Percentiles rank a stretch among this genome's conserved stretches.
These are phyloP conservation scores for Plasmopara muralis DNA, from an alignment of 352 stramenopile genomes.

Conservation along the genomic window DNA sequence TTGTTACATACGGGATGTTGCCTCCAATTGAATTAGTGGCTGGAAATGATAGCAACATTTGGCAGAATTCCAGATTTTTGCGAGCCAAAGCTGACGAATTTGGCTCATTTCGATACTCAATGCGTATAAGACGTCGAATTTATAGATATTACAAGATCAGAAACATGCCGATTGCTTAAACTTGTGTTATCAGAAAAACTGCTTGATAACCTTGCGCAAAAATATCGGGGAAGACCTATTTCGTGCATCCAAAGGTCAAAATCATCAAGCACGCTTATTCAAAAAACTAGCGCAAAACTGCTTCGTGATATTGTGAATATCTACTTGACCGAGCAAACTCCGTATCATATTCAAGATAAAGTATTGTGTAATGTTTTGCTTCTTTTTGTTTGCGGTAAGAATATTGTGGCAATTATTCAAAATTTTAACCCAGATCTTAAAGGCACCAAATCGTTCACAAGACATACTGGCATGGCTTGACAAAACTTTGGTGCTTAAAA, in stretches of 20 bases:
- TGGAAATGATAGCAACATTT: constrained; percentile 37
- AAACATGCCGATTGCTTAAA: constrained; percentile 18
- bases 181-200: constrained; percentile 37
- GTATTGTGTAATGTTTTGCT: constrained; percentile 52
- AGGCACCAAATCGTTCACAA: constrained; percentile 26
- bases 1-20: not conserved
- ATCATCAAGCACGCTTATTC: constrained; percentile 32
- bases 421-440: constrained; percentile 14
- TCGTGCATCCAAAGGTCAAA: constrained; percentile 3
- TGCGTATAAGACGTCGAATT: constrained; percentile 21
- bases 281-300: constrained; percentile 23
- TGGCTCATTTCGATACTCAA: constrained; percentile 17
- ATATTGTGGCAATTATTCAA: constrained; percentile 33
- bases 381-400: constrained; percentile 40
- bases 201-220: constrained; percentile 19
- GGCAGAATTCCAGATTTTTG: constrained; percentile 29
- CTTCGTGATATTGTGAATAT: constrained; percentile 33
- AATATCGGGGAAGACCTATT: not conserved
- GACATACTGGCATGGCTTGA: constrained; percentile 51
- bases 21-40: constrained; percentile 19
- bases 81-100: constrained; percentile 26
- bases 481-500: constrained; percentile 49
- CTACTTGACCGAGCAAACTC: constrained; percentile 16
- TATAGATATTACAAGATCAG: constrained; percentile 1
- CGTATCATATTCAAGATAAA: constrained; percentile 23